These are phyloP conservation scores for Arabidopsis lyrata DNA, from an alignment of 441 rosid species.

Conservation along the genomic window DNA sequence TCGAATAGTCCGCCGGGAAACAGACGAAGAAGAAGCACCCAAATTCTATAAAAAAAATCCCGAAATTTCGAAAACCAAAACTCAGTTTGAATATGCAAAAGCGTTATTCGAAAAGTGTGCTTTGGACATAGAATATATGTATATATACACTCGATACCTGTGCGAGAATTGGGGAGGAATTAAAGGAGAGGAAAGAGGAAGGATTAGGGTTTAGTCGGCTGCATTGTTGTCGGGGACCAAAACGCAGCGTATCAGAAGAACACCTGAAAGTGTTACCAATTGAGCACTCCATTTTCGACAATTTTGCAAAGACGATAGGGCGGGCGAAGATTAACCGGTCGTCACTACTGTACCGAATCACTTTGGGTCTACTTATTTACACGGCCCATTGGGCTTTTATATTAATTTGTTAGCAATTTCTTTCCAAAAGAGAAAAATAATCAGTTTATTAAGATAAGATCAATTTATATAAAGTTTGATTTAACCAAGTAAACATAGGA, in stretches of 20 bases:
- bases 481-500: too few species aligned
- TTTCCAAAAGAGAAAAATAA: too few species aligned
- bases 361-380: neutral
- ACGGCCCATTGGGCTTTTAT: constrained; percentile 30
- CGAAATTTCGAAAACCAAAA: neutral
- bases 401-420: neutral
- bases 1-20: constrained; percentile 42
- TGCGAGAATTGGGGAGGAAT: constrained; percentile 28
- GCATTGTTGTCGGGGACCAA: constrained; percentile 44
- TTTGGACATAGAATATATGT: neutral
- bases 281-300: constrained; percentile 54
- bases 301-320: constrained; percentile 8
- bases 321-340: constrained; percentile 27
- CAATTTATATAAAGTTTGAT: too few species aligned
- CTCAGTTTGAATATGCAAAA: constrained; percentile 13
- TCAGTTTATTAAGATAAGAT: too few species aligned
- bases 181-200: constrained; percentile 43
- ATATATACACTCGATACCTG: constrained; percentile 46
- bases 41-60: neutral
- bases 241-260: constrained; percentile 55
- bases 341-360: neutral
- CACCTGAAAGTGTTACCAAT: constrained; percentile 50
- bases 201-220: constrained; percentile 49
- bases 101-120: constrained; percentile 2
- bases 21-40: constrained; percentile 46